Conservation (phyloP, 495 filamentous ascomycete genomes). For the Annulohypoxylon stygium region DNA sequence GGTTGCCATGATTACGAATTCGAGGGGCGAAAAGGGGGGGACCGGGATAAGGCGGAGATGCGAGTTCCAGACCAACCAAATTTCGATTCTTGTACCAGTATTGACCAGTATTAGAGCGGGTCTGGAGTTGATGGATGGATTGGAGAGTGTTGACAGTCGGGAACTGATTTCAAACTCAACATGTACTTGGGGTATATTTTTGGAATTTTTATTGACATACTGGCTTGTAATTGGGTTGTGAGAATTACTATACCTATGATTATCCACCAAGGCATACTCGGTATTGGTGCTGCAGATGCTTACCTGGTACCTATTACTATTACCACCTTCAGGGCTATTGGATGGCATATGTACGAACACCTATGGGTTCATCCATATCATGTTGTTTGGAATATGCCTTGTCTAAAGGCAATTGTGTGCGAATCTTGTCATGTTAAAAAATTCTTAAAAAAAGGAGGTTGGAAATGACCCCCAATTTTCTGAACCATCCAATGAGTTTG, state of each 20-base stretch:
- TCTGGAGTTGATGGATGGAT: conserved; percentile 23
- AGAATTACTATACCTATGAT: background rate
- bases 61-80: background rate
- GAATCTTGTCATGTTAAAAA: conserved; percentile 7
- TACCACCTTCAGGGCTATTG: too few relatives aligned
- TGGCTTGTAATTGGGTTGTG: conserved; percentile 14
- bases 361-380: background rate
- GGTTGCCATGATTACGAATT: conserved; percentile 12
- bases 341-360: background rate
- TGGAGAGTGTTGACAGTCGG: conserved; percentile 20
- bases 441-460: background rate
- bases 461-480: background rate
- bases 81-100: conserved; percentile 40
- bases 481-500: background rate
- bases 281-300: background rate
- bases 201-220: background rate
- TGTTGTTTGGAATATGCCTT: conserved; percentile 13
- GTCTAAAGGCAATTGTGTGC: background rate
- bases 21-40: background rate
- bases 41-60: background rate
- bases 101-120: conserved; percentile 34
- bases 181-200: conserved; percentile 12
- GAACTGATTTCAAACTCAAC: conserved; percentile 22
- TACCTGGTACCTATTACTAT: background rate
- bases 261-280: background rate